Conservation (phyloP, 2,329 filamentous ascomycete genomes). For the Aureobasidium zeae region DNA sequence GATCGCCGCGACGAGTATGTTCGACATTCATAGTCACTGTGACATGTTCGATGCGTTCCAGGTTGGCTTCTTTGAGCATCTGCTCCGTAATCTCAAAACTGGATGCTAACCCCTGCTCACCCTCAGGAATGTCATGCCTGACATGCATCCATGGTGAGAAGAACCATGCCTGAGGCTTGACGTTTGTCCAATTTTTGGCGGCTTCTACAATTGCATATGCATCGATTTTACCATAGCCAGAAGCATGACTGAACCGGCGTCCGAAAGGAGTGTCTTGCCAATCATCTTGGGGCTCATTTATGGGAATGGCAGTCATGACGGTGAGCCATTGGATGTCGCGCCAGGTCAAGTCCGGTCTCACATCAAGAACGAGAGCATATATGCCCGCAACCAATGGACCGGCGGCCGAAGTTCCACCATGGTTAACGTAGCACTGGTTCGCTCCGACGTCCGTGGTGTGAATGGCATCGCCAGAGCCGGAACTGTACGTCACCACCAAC, state of each 20-base stretch:
- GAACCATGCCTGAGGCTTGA: slow-evolving; percentile 94
- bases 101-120: slow-evolving; percentile 66
- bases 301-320: slow-evolving; percentile 70
- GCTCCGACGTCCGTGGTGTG: slow-evolving; percentile 89
- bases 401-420: slow-evolving; percentile 92
- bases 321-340: slow-evolving; percentile 89
- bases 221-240: slow-evolving; percentile 92
- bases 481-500: slow-evolving; percentile 93
- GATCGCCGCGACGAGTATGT: slow-evolving; percentile 76
- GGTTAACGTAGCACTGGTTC: slow-evolving; percentile 67
- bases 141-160: slow-evolving; percentile 92
- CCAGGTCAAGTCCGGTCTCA: slow-evolving; percentile 82
- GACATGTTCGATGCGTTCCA: slow-evolving; percentile 84
- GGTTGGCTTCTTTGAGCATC: slow-evolving; percentile 71
- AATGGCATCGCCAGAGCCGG: slow-evolving; percentile 78
- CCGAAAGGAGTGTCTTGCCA: slow-evolving; percentile 78
- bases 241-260: slow-evolving; percentile 86
- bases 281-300: slow-evolving; percentile 63
- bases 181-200: slow-evolving; percentile 74
- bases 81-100: slow-evolving; percentile 73
- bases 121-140: slow-evolving; percentile 75
- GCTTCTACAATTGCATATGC: slow-evolving; percentile 74
- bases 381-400: slow-evolving; percentile 88
- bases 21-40: slow-evolving; percentile 96
- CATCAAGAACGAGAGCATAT: slow-evolving; percentile 76